Conservation (phyloP, 352 stramenopile genomes). For the Pythium periplocum region DNA sequence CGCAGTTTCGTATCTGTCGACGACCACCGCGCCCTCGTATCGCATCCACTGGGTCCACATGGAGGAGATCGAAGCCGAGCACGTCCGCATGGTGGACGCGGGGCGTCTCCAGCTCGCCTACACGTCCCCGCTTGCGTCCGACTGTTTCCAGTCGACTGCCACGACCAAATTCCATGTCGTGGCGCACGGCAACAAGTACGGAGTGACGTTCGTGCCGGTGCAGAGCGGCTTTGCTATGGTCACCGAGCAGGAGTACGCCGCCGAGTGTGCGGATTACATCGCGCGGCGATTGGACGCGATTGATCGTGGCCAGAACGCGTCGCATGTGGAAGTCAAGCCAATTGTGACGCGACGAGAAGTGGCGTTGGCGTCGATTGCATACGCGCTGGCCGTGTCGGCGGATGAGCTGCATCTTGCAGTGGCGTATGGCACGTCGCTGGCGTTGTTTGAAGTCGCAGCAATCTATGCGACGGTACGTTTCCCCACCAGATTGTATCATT, state of each 20-base stretch:
- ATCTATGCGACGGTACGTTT: constrained; percentile 41
- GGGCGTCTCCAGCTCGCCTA: constrained; percentile 45
- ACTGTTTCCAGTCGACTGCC: constrained; percentile 23
- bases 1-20: too few relatives aligned
- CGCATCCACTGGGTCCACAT: not conserved
- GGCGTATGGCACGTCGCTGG: constrained; percentile 36
- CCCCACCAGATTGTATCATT: constrained; percentile 1
- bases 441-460: constrained; percentile 54
- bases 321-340: constrained; percentile 34
- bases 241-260: constrained; percentile 26
- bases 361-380: constrained; percentile 29
- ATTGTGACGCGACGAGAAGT: constrained; percentile 33
- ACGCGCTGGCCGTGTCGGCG: constrained; percentile 45
- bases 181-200: constrained; percentile 56
- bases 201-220: constrained; percentile 44
- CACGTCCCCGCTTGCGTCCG: constrained; percentile 21
- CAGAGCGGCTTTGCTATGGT: constrained; percentile 37
- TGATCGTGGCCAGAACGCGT: constrained; percentile 50
- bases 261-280: constrained; percentile 34
- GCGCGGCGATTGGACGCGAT: constrained; percentile 39
- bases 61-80: constrained; percentile 44
- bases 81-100: constrained; percentile 73
- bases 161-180: constrained; percentile 44
- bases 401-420: constrained; percentile 50
- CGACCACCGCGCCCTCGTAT: not conserved